Percentiles rank a stretch among this genome's conserved stretches.
Conservation (phyloP, 164 flowering plant species). For the Brasenia schreberi region DNA sequence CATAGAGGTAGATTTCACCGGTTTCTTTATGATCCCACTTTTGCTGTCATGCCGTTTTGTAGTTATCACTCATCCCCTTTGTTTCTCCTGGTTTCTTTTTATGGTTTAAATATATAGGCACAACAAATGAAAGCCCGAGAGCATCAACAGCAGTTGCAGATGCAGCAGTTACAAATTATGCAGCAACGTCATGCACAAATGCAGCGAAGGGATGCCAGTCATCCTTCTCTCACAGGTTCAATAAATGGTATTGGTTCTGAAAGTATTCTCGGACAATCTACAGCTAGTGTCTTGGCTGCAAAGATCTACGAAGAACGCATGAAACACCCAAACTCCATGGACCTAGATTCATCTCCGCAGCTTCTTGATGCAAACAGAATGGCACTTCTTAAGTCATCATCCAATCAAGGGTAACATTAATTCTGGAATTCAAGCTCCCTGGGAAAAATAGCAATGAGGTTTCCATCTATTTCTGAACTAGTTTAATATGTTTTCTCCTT, state of each 20-base stretch:
- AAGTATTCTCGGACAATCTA: slow-evolving; percentile 50
- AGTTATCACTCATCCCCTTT: background rate
- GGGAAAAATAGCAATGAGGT: background rate
- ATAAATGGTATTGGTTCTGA: slow-evolving; percentile 34
- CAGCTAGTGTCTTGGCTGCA: slow-evolving; percentile 49
- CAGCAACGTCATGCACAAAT: slow-evolving; percentile 47
- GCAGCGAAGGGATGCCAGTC: slow-evolving; percentile 45
- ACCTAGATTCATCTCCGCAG: slow-evolving; percentile 48
- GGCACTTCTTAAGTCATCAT: slow-evolving; percentile 67
- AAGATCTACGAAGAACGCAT: slow-evolving; percentile 56
- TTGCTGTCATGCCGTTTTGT: background rate
- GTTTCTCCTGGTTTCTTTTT: background rate
- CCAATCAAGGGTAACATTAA: slow-evolving; percentile 46
- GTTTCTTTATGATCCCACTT: background rate
- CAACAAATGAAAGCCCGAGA: slow-evolving; percentile 49
- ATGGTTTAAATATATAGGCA: slow-evolving; percentile 13
- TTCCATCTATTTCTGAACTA: background rate
- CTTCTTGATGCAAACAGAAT: slow-evolving; percentile 69
- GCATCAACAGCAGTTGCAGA: slow-evolving; percentile 40
- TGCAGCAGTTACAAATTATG: slow-evolving; percentile 55
- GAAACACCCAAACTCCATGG: slow-evolving; percentile 54
- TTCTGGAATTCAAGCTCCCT: background rate
- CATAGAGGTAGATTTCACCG: slow-evolving; percentile 32
- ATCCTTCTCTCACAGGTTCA: slow-evolving; percentile 41
- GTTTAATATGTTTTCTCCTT: background rate